Percentiles rank a stretch among this genome's conserved stretches.
Evolutionary conservation across 495 filamentous ascomycete genomes (phyloP).

Genomic region (Cairneyella variabilis): DNA sequence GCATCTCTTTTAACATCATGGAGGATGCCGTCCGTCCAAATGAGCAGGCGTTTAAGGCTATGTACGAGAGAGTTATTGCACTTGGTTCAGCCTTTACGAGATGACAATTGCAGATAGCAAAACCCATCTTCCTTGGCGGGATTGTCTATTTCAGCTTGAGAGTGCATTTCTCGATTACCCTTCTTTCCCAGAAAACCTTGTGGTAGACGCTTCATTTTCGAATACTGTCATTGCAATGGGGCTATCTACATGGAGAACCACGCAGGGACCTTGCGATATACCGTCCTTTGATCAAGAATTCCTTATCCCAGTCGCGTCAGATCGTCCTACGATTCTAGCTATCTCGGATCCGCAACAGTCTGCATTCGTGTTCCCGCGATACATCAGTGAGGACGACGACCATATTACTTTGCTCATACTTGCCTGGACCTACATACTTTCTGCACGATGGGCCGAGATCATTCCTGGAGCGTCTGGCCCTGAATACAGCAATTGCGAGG

Average conservation of each 20-base stretch:
- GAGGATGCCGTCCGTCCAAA: conserved; percentile 23
- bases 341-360: conserved; percentile 11
- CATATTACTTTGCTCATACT: conserved; percentile 22
- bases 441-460: conserved; percentile 24
- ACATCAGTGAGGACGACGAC: conserved; percentile 12
- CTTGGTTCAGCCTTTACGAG: conserved; percentile 20
- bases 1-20: conserved; percentile 13
- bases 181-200: conserved; percentile 22
- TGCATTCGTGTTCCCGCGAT: conserved; percentile 6
- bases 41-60: conserved; percentile 19
- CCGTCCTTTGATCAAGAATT: conserved; percentile 21
- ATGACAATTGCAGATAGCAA: conserved; percentile 11
- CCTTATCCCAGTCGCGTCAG: conserved; percentile 19
- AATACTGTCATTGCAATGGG: conserved; percentile 21
- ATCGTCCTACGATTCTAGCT: conserved; percentile 8
- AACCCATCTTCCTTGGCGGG: conserved; percentile 15
- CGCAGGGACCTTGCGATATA: conserved; percentile 16
- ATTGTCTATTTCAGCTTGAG: conserved; percentile 18
- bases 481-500: conserved; percentile 17
- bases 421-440: conserved; percentile 22
- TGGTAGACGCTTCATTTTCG: conserved; percentile 18
- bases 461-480: conserved; percentile 19
- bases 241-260: conserved; percentile 19
- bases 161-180: conserved; percentile 17
- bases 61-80: conserved; percentile 24